phyloP scores from a whole-genome alignment of 1,139 yeast genomes.

The Debaryomyces coudertii region DNA sequence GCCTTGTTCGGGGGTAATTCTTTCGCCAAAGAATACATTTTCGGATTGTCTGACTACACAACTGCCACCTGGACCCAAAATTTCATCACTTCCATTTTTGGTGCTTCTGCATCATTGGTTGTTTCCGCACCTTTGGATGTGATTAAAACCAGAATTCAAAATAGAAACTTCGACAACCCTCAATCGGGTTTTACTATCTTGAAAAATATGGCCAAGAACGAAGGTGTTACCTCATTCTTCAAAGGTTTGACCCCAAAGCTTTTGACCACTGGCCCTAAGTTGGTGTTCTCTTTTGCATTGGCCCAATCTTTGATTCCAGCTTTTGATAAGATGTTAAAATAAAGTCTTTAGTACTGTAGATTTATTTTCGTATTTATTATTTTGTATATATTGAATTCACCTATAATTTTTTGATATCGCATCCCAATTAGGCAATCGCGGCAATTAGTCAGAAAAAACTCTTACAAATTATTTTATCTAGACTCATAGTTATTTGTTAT shows the following conservation, averaged over 20 bases:
- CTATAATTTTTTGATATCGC: conserved; percentile 1
- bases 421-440: conserved; percentile 9
- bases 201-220: conserved; percentile 90
- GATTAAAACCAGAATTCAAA: conserved; percentile 97
- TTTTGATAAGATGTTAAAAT: conserved; percentile 68
- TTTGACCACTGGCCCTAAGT: conserved; percentile 96
- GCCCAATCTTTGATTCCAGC: conserved; percentile 97
- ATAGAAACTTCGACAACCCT: conserved; percentile 92
- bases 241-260: conserved; percentile 96
- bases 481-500: background rate
- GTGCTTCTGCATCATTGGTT: conserved; percentile 96
- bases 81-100: conserved; percentile 93
- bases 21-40: conserved; percentile 94
- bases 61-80: conserved; percentile 94
- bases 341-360: conserved; percentile 12
- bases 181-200: conserved; percentile 91
- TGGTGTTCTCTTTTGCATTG: conserved; percentile 93
- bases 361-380: background rate
- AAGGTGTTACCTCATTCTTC: conserved; percentile 88
- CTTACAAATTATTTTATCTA: background rate
- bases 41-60: conserved; percentile 83
- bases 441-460: background rate
- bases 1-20: conserved; percentile 98
- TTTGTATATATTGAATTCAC: conserved; percentile 9
- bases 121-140: conserved; percentile 98